Evolutionary conservation across 2,329 filamentous ascomycete species (phyloP).

Genomic region (Orbilia ellipsospora): DNA sequence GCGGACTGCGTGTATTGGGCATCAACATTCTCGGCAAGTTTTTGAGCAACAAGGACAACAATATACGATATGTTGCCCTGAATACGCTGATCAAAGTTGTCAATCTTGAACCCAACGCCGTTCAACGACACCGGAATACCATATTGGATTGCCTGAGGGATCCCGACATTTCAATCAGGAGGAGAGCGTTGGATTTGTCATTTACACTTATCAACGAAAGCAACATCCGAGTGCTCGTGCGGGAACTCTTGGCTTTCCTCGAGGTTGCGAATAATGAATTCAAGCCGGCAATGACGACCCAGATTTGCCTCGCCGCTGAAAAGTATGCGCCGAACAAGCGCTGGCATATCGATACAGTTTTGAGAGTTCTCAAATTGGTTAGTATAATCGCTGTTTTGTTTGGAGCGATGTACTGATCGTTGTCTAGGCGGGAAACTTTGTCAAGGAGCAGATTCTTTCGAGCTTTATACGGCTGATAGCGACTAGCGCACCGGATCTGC

Average conservation of each 20-base stretch:
- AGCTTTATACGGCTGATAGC: slow-evolving; percentile 96
- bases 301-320: slow-evolving; percentile 97
- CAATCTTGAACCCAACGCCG: slow-evolving; percentile 95
- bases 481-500: slow-evolving; percentile 84
- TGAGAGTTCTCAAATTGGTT: slow-evolving; percentile 83
- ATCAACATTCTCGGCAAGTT: slow-evolving; percentile 99
- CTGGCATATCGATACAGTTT: slow-evolving; percentile 98
- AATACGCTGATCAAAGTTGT: slow-evolving; percentile 99
- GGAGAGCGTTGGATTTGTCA: slow-evolving; percentile 94
- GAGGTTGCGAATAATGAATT: slow-evolving; percentile 99
- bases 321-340: slow-evolving; percentile 95
- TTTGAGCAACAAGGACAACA: slow-evolving; percentile 97
- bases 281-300: slow-evolving; percentile 97
- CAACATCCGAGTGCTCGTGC: slow-evolving; percentile 91
- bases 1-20: slow-evolving; percentile 89
- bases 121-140: slow-evolving; percentile 95
- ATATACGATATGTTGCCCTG: slow-evolving; percentile 96
- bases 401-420: slow-evolving; percentile 55
- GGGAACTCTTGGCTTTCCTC: slow-evolving; percentile 92
- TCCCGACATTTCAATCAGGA: slow-evolving; percentile 96
- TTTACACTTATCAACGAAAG: slow-evolving; percentile 98
- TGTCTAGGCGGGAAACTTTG: slow-evolving; percentile 81
- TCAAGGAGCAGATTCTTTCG: slow-evolving; percentile 96
- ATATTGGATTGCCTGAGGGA: slow-evolving; percentile 96
- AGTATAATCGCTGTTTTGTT: background rate